Evolutionary conservation across 768 basidiomycete species (phyloP).

Genomic region (Rhodotorula babjevae): DNA sequence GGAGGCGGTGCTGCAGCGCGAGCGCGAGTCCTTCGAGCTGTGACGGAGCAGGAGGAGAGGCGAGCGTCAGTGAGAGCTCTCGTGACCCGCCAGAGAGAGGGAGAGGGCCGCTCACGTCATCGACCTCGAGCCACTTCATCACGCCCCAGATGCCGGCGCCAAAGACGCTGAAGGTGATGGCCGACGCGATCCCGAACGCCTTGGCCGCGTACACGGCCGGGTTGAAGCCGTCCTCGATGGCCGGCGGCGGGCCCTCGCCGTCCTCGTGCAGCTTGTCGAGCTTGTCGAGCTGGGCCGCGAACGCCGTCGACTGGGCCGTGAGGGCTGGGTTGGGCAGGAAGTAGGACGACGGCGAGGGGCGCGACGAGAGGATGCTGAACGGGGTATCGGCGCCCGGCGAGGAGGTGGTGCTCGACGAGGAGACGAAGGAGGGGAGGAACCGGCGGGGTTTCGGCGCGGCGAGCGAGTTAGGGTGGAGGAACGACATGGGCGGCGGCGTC

Average conservation of each 20-base stretch:
- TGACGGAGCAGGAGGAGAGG: not conserved
- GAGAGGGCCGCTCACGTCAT: conserved; percentile 8
- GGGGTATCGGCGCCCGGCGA: not conserved
- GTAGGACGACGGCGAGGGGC: conserved; percentile 5
- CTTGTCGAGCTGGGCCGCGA: conserved; percentile 16
- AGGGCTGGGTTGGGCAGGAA: conserved; percentile 34
- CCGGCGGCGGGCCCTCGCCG: not conserved
- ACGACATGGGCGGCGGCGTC: not conserved
- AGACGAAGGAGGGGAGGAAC: conserved; percentile 16
- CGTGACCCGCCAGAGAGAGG: not conserved
- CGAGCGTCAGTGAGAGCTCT: not conserved
- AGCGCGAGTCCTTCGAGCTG: conserved; percentile 31
- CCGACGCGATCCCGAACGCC: conserved; percentile 36
- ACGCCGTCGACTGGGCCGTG: conserved; percentile 7
- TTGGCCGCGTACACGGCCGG: conserved; percentile 34
- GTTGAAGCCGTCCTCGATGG: conserved; percentile 37
- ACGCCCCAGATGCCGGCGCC: conserved; percentile 13
- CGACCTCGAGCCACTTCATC: conserved; percentile 25
- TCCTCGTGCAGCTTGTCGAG: conserved; percentile 35
- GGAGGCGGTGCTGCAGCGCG: conserved; percentile 15
- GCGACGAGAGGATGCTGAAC: not conserved
- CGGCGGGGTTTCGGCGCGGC: not conserved
- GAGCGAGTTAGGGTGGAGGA: conserved; percentile 22
- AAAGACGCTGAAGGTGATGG: conserved; percentile 24
- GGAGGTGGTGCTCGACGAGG: not conserved